These are phyloP conservation scores for Ophiobolus disseminans DNA, from an alignment of 2,329 filamentous ascomycete genomes.

Conservation along the genomic window DNA sequence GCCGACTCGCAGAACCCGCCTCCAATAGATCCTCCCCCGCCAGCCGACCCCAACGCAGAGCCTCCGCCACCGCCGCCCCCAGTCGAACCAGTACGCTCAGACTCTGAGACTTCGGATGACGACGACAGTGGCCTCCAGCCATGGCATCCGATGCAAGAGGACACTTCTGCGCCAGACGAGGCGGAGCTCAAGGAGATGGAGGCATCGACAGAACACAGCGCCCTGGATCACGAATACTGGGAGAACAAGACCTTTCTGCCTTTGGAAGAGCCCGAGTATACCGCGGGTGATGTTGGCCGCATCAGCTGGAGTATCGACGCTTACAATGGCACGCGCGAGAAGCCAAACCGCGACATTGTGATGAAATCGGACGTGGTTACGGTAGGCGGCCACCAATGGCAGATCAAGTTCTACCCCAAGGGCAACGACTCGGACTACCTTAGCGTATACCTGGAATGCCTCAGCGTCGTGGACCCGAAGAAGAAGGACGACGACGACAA, in stretches of 20 bases:
- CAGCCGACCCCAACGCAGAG: conserved; percentile 29
- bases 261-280: conserved; percentile 65
- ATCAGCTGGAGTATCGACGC: conserved; percentile 66
- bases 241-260: conserved; percentile 63
- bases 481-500: conserved; percentile 16
- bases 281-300: conserved; percentile 60
- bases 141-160: conserved; percentile 65
- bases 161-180: conserved; percentile 62
- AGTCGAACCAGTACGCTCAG: conserved; percentile 36
- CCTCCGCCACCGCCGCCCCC: conserved; percentile 44
- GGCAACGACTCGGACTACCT: conserved; percentile 66
- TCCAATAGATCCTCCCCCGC: conserved; percentile 31
- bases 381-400: conserved; percentile 68
- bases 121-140: conserved; percentile 48
- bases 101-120: conserved; percentile 45
- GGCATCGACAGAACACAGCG: conserved; percentile 58
- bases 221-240: conserved; percentile 66
- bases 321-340: conserved; percentile 67
- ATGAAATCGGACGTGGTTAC: conserved; percentile 65
- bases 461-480: conserved; percentile 51
- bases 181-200: conserved; percentile 66
- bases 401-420: conserved; percentile 69
- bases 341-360: conserved; percentile 64
- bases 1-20: conserved; percentile 20
- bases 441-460: conserved; percentile 68